Percentiles rank a stretch among this genome's conserved stretches.
Evolutionary conservation across 225 moss, liverwort and hornwort genomes (phyloP).

Genomic region (Bryum argenteum): DNA sequence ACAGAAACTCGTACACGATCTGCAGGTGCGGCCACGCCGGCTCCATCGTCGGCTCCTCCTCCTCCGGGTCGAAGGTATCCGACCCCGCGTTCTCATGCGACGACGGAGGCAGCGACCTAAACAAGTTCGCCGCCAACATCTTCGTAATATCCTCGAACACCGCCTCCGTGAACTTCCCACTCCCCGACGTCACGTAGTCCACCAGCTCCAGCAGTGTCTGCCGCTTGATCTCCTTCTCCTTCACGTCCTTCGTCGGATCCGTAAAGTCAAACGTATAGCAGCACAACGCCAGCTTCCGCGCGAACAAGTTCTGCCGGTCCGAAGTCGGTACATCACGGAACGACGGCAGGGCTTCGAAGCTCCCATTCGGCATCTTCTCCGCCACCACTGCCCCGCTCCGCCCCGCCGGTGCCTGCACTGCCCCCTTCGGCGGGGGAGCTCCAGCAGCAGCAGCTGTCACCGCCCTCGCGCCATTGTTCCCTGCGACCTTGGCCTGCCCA

Average conservation of each 20-base stretch:
- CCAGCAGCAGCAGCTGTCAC: conserved; percentile 24
- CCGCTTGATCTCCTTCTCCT: conserved; percentile 70
- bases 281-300: conserved; percentile 58
- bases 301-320: conserved; percentile 60
- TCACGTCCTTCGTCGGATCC: conserved; percentile 54
- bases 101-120: conserved; percentile 60
- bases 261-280: conserved; percentile 64
- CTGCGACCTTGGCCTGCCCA: conserved; percentile 33
- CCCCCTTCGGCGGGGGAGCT: conserved; percentile 27
- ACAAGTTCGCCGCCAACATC: conserved; percentile 59
- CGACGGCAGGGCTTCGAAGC: conserved; percentile 57
- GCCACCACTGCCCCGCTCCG: conserved; percentile 15
- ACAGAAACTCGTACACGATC: conserved; percentile 67
- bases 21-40: conserved; percentile 68
- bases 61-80: conserved; percentile 58
- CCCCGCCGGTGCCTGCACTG: conserved; percentile 16
- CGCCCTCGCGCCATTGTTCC: conserved; percentile 30
- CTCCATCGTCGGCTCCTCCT: conserved; percentile 71
- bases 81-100: conserved; percentile 62
- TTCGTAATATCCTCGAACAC: conserved; percentile 64
- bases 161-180: conserved; percentile 66
- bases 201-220: conserved; percentile 71
- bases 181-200: conserved; percentile 67
- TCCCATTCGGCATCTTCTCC: conserved; percentile 51
- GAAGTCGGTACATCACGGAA: conserved; percentile 66